Conservation (phyloP, 2,329 filamentous ascomycete species). For the Colletotrichum sidae region DNA sequence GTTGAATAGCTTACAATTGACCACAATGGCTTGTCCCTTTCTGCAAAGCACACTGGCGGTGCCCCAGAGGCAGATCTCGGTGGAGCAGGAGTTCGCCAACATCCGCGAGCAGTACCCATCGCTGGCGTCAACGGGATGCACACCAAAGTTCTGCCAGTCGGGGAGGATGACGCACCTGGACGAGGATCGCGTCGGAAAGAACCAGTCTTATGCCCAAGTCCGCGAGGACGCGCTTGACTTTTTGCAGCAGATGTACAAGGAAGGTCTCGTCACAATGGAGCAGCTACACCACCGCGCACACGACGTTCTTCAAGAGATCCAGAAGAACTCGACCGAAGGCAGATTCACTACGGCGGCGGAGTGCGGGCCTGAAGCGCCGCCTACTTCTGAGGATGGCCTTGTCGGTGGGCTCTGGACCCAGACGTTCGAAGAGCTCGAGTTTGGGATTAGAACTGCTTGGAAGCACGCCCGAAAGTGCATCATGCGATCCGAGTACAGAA, state of each 20-base stretch:
- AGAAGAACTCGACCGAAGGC: slow-evolving; percentile 30
- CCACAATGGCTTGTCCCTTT: slow-evolving; percentile 32
- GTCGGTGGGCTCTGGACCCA: slow-evolving; percentile 34
- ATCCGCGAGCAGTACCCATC: slow-evolving; percentile 32
- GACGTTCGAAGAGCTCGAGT: slow-evolving; percentile 35
- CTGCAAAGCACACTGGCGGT: slow-evolving; percentile 30
- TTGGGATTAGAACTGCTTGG: slow-evolving; percentile 28
- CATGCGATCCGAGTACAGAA: slow-evolving; percentile 33
- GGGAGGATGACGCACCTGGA: slow-evolving; percentile 34
- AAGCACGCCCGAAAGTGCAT: slow-evolving; percentile 36
- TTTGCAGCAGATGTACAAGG: slow-evolving; percentile 33
- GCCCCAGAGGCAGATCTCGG: slow-evolving; percentile 25
- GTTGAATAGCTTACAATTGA: not conserved
- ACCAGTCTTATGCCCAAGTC: slow-evolving; percentile 34
- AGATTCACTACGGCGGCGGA: slow-evolving; percentile 22
- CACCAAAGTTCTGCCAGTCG: slow-evolving; percentile 30
- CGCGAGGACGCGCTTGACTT: slow-evolving; percentile 35
- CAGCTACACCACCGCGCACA: slow-evolving; percentile 29
- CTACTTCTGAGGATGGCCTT: slow-evolving; percentile 11
- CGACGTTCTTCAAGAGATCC: slow-evolving; percentile 33
- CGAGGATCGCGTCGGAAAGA: slow-evolving; percentile 33
- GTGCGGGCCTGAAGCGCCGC: slow-evolving; percentile 15
- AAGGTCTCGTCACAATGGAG: slow-evolving; percentile 22
- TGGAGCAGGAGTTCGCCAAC: slow-evolving; percentile 33
- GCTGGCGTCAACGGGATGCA: slow-evolving; percentile 30